phyloP scores from a whole-genome alignment of 108 stramenopile genomes.

The Tribonema minus region DNA sequence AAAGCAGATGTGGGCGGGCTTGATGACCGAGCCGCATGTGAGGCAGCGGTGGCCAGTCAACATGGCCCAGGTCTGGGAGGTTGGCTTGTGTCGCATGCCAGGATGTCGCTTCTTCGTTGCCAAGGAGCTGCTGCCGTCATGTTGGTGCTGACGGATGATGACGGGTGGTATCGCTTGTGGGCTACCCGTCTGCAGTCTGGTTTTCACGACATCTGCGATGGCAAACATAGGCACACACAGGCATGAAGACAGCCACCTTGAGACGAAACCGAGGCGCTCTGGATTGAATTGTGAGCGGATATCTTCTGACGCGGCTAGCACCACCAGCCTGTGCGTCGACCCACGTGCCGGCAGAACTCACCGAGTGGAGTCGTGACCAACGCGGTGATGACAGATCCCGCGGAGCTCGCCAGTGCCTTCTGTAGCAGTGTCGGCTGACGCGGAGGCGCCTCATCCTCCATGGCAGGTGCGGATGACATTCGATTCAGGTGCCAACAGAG shows the following conservation, averaged over 20 bases:
- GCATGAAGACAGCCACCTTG: too few relatives aligned
- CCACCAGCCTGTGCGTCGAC: too few relatives aligned
- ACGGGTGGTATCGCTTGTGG: not conserved
- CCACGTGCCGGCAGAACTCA: too few relatives aligned
- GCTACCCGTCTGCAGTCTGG: slow-evolving; percentile 27
- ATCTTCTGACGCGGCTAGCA: too few relatives aligned
- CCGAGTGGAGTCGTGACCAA: not conserved
- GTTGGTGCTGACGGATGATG: not conserved
- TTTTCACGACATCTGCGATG: slow-evolving; percentile 42
- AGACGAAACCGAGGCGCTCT: too few relatives aligned
- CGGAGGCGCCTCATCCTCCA: too few relatives aligned
- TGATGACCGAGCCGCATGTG: not conserved
- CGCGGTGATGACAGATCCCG: not conserved
- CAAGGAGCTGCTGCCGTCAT: slow-evolving; percentile 1
- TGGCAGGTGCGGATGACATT: too few relatives aligned
- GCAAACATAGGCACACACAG: too few relatives aligned
- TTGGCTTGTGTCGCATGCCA: too few relatives aligned
- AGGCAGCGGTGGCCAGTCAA: slow-evolving; percentile 11
- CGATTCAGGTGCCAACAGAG: too few relatives aligned
- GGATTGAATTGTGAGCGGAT: too few relatives aligned
- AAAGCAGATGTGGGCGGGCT: not conserved
- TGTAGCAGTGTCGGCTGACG: not conserved
- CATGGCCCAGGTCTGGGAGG: not conserved
- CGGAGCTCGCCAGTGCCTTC: not conserved
- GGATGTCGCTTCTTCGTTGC: not conserved